These are phyloP conservation scores for Nidularia pulvinata DNA, from an alignment of 768 basidiomycete species.

Conservation along the genomic window DNA sequence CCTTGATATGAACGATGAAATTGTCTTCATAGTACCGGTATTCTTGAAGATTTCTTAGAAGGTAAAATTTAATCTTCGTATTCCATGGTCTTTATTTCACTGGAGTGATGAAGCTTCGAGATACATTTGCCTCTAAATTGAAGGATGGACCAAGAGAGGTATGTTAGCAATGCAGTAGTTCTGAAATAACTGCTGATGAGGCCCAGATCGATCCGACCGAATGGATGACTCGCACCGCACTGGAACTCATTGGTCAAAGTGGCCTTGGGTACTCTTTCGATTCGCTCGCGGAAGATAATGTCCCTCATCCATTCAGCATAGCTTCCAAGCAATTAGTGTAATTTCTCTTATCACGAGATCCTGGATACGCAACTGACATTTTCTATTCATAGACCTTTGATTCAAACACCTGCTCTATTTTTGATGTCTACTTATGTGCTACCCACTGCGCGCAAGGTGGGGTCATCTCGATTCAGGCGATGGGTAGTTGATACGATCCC, in stretches of 20 bases:
- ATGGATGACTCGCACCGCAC: conserved; percentile 39
- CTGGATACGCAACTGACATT: background rate
- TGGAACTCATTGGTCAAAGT: conserved; percentile 48
- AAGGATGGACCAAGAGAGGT: conserved; percentile 27
- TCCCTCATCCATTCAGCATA: conserved; percentile 24
- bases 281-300: conserved; percentile 24
- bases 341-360: conserved; percentile 4
- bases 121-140: conserved; percentile 20
- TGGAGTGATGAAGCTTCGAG: conserved; percentile 17
- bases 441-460: conserved; percentile 15
- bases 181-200: background rate
- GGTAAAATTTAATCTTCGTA: conserved; percentile 6
- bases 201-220: conserved; percentile 25
- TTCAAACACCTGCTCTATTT: conserved; percentile 8
- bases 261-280: conserved; percentile 47
- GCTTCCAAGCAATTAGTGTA: conserved; percentile 29
- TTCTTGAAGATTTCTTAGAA: conserved; percentile 28
- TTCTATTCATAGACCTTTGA: conserved; percentile 1
- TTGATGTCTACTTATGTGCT: conserved; percentile 11
- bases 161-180: background rate
- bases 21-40: conserved; percentile 22
- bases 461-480: conserved; percentile 24
- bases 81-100: too few relatives aligned
- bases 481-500: conserved; percentile 30
- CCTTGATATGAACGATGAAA: too few relatives aligned